A percentile compares a stretch with the other conserved stretches of the same genome.
Evolutionary conservation across 148 eudicot species (phyloP).

Genomic region (Spergularia marina): DNA sequence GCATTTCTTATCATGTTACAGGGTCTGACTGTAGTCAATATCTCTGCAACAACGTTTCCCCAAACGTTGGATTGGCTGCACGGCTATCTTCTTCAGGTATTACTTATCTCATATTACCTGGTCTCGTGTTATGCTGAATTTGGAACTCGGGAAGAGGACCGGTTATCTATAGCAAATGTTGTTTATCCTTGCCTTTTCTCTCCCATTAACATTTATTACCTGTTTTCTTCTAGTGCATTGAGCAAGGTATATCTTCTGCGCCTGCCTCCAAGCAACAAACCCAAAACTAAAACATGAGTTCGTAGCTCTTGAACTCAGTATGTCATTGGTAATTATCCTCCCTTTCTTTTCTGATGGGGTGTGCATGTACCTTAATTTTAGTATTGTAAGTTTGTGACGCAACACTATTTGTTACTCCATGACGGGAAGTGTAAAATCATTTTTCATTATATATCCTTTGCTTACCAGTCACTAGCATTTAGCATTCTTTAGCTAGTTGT

Average conservation of each 20-base stretch:
- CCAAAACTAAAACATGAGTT: constrained; percentile 25
- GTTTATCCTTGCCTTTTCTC: constrained; percentile 8
- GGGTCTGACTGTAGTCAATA: constrained; percentile 85
- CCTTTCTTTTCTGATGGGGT: too few species aligned
- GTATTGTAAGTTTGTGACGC: too few species aligned
- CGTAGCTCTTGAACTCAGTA: neutral
- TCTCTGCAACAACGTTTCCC: constrained; percentile 91
- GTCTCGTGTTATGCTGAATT: neutral
- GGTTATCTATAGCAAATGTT: neutral
- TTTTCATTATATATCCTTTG: too few species aligned
- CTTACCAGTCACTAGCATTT: too few species aligned
- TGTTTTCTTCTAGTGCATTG: constrained; percentile 58
- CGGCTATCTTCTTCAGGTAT: constrained; percentile 88
- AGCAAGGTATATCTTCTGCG: constrained; percentile 65
- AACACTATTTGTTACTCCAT: too few species aligned
- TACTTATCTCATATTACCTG: neutral
- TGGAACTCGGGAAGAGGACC: neutral
- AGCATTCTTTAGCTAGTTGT: too few species aligned
- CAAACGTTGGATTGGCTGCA: constrained; percentile 98
- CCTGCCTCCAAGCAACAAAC: constrained; percentile 32
- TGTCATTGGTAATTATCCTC: neutral
- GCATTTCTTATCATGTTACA: constrained; percentile 29
- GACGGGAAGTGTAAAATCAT: too few species aligned
- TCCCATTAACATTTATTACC: neutral
- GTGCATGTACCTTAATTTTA: too few species aligned